These are phyloP conservation scores for Buxus sempervirens DNA, from an alignment of 164 flowering plant species.

Conservation along the genomic window DNA sequence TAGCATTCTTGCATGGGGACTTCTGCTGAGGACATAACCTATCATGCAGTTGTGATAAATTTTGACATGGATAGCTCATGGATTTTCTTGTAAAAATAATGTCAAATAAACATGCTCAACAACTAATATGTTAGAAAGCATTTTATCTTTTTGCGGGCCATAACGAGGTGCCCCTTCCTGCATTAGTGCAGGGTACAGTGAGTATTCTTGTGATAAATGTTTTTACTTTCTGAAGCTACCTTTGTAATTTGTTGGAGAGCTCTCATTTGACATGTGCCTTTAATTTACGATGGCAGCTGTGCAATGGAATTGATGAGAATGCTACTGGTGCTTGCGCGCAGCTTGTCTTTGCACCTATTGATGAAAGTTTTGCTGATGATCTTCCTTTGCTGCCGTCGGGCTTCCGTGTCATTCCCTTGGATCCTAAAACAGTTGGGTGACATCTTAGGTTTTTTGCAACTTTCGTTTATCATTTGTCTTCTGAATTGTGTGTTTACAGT, in stretches of 20 bases:
- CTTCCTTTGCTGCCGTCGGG: slow-evolving; percentile 81
- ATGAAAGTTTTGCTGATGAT: slow-evolving; percentile 82
- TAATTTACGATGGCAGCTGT: slow-evolving; percentile 43
- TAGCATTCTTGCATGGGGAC: not conserved
- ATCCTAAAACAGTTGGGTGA: slow-evolving; percentile 58
- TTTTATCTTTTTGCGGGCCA: no score
- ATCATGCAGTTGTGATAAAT: no score
- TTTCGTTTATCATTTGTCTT: slow-evolving; percentile 1
- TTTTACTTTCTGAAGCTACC: not conserved
- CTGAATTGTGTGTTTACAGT: not conserved
- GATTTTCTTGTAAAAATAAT: no score
- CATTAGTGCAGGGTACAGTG: not conserved
- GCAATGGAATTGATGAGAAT: slow-evolving; percentile 85
- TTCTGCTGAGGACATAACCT: no score
- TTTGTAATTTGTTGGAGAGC: not conserved
- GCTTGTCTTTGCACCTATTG: slow-evolving; percentile 85
- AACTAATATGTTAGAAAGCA: no score
- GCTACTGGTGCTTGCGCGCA: slow-evolving; percentile 74
- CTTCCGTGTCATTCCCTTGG: slow-evolving; percentile 75
- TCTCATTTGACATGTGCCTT: not conserved
- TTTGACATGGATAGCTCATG: no score
- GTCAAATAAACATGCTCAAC: no score
- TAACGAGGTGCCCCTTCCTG: not conserved
- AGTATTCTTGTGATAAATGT: not conserved
- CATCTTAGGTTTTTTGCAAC: not conserved